A percentile compares a stretch with the other conserved stretches of the same genome.
Conservation (phyloP, 2,329 filamentous ascomycete genomes). For the Polytolypa hystricis region DNA sequence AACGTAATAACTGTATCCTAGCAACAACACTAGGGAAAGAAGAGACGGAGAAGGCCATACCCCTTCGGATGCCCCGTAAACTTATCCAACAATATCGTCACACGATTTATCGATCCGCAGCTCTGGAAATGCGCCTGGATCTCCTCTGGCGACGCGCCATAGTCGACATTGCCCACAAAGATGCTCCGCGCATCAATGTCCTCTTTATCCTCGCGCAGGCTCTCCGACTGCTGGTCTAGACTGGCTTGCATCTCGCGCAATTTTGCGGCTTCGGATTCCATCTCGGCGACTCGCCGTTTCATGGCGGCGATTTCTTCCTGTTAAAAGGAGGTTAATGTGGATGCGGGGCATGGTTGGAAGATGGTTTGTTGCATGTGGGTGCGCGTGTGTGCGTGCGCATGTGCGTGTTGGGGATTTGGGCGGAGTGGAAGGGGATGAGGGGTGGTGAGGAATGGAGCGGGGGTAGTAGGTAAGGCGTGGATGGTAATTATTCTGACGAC, state of each 20-base stretch:
- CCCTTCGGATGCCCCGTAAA: slow-evolving; percentile 99
- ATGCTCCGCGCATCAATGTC: slow-evolving; percentile 92
- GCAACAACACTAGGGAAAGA: slow-evolving; percentile 2
- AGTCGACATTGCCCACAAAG: slow-evolving; percentile 98
- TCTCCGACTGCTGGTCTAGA: slow-evolving; percentile 74
- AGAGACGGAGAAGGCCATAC: slow-evolving; percentile 44
- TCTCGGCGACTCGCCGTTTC: slow-evolving; percentile 77
- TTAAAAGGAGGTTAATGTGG: too few relatives aligned
- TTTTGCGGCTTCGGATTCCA: slow-evolving; percentile 82
- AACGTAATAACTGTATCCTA: too few relatives aligned
- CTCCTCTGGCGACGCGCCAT: slow-evolving; percentile 92
- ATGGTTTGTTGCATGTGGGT: too few relatives aligned
- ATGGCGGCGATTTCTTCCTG: slow-evolving; percentile 78
- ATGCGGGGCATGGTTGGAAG: too few relatives aligned
- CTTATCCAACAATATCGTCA: slow-evolving; percentile 95
- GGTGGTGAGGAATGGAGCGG: neutral
- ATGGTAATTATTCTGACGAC: slow-evolving; percentile 1
- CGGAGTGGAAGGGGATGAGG: neutral
- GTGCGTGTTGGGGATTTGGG: neutral
- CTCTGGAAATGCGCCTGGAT: slow-evolving; percentile 97
- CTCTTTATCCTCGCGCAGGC: slow-evolving; percentile 83
- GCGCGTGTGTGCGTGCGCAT: too few relatives aligned
- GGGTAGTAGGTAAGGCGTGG: neutral
- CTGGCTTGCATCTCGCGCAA: slow-evolving; percentile 77
- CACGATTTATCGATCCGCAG: slow-evolving; percentile 93